Base-by-base conservation (phyloP, 768 basidiomycete species). In the Glaciozyma martinii region DNA sequence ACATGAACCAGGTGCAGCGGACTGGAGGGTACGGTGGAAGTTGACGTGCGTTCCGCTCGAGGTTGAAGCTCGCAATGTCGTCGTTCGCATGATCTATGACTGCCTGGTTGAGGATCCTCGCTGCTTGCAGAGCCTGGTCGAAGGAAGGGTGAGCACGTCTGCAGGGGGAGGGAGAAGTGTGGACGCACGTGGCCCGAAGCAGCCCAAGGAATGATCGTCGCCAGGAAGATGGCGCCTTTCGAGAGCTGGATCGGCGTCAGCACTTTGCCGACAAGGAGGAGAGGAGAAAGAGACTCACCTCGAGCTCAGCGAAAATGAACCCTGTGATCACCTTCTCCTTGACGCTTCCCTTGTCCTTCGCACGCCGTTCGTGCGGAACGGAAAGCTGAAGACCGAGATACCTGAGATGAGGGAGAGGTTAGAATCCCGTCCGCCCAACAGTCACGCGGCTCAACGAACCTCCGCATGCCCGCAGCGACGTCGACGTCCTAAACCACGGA, bases 231-330 rank as follows among this genome's bases (percentile, higher is more conserved):
- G 9, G 40, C 27, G 25, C 62, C 62, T 13, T 40, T 47, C 1
- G 62, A 47, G 37, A 57, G 56, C 61, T 62, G 10, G 13, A 12
- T 10, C 5, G 10, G 21, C 12, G n/a, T 37, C 21, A 15, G 40
- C 8, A 15, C 23, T 3, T 21, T 13, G 21, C 16, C n/a, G 32
- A 44, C 6, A n/a, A 60, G 13, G 27, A 13, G 2, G n/a, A 1
- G 3, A 46, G 43, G 18, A 5, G 3, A 10, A 27, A 37, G 9
- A 10, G 32, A 46, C 62, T 52, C 47, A 62, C 62, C 6, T 62
- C 62, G 15, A 62, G 46, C 49, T 62, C 62, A 37, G 57, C 46
- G 25, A 62, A 50, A 18, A 43, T 57, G 40, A 62, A 62, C 15
- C 55, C 62, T 23, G 46, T 56, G 6, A 56, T 47, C 7, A 37